phyloP scores from a whole-genome alignment of 805 yeast species.

The Kurtzmaniella cleridarum region DNA sequence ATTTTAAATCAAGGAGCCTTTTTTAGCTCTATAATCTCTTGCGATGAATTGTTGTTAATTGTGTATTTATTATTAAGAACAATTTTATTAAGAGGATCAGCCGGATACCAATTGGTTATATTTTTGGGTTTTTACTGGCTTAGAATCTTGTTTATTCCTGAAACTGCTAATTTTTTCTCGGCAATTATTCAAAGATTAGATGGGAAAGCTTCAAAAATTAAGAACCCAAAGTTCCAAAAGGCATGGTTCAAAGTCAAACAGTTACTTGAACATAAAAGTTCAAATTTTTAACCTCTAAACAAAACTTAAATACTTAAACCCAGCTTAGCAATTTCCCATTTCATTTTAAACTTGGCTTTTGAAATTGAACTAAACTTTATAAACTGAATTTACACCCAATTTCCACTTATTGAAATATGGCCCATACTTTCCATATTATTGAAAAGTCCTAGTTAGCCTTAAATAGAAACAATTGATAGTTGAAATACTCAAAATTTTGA shows the following conservation, averaged over 20 bases:
- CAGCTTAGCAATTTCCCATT: no score
- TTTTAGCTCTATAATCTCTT: slow-evolving; percentile 48
- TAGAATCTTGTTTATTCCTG: slow-evolving; percentile 52
- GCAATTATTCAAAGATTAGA: slow-evolving; percentile 41
- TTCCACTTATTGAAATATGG: no score
- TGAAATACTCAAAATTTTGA: no score
- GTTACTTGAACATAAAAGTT: slow-evolving; percentile 12
- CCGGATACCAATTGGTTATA: slow-evolving; percentile 62
- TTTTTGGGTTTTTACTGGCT: slow-evolving; percentile 65
- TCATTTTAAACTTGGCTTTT: no score
- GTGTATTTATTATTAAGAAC: slow-evolving; percentile 55
- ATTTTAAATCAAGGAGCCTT: slow-evolving; percentile 32
- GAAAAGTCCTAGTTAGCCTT: no score
- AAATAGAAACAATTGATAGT: no score
- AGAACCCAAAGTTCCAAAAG: slow-evolving; percentile 40
- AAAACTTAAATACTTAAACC: no score
- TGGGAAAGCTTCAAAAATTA: slow-evolving; percentile 32
- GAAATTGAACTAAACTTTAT: no score
- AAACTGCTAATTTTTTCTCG: slow-evolving; percentile 39
- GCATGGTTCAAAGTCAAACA: slow-evolving; percentile 31
- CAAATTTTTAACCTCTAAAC: no score
- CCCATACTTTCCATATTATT: no score
- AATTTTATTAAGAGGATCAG: slow-evolving; percentile 54
- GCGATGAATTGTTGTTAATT: slow-evolving; percentile 54
- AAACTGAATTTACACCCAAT: no score